Evolutionary conservation across 1,139 yeast genomes (phyloP).

Genomic region (Casaregolazyma lundiana): DNA sequence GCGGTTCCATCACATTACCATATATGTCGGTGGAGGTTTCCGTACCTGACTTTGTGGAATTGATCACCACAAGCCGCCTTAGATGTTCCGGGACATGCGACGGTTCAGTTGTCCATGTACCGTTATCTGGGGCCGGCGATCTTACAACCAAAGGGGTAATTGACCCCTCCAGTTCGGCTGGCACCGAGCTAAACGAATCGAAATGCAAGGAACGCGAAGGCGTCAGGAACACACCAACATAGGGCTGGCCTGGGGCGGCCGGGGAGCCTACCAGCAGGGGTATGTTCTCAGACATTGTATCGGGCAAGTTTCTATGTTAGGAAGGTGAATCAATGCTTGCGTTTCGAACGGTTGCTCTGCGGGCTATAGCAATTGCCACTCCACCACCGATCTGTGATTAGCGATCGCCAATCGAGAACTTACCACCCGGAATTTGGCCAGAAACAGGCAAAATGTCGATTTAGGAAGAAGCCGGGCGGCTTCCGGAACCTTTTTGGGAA

Average conservation of each 20-base stretch:
- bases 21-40: conserved; percentile 27
- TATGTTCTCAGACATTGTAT: not conserved
- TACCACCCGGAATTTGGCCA: not conserved
- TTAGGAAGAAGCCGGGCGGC: no score
- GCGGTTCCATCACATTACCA: conserved; percentile 30
- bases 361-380: not conserved
- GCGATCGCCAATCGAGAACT: not conserved
- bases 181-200: not conserved
- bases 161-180: not conserved
- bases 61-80: conserved; percentile 31
- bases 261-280: not conserved
- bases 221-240: not conserved
- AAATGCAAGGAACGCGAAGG: not conserved
- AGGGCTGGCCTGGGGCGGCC: not conserved
- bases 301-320: not conserved
- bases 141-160: not conserved
- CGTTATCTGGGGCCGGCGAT: not conserved
- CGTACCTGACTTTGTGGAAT: conserved; percentile 33
- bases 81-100: conserved; percentile 22
- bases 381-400: no score
- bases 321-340: no score
- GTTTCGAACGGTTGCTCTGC: no score
- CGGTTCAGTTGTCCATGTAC: not conserved
- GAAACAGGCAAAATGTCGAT: no score
- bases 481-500: no score